Base-by-base conservation (phyloP, 257 asterid genomes). In the Dorcoceras hygrometricum region DNA sequence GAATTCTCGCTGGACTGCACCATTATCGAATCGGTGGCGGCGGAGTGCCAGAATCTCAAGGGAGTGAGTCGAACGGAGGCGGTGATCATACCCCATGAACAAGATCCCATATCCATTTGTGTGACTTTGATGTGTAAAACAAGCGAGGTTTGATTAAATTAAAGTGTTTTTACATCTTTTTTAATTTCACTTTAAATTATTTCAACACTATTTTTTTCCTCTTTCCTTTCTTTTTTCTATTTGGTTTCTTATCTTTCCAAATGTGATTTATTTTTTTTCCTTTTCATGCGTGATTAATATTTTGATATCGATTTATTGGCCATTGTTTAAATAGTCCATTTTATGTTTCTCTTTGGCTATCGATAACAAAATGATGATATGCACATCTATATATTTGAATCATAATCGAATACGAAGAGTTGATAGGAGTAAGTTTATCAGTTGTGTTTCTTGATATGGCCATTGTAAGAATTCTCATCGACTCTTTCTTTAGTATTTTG, bases 1-100 rank as follows among this genome's bases (percentile, higher is more conserved):
- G 91, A 1, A 82, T 83, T 86, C 73, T 84, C 0, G 67, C 78
- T 0, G 96, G 92, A 18, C 59, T 89, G 59, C 85, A 85, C 60
- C 84, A 77, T 0, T 83, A 89, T 53, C 83, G 96, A 28, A 59
- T 78, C 0, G 79, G 84, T 1, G 87, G 77, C 7, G 85, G 70
- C n/a, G 92, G 84, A 12, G 84, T 79, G 61, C 73, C 87, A 8
- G 96, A 83, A 14, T 83, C 96, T 50, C 97, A 83, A 70, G 87
- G 80, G 57, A 87, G 91, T 72, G 96, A 95, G 62, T 85, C 98
- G 18, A 90, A 89, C 65, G 83, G 91, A 18, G 89, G 86, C 59
- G 87, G 79, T 32, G 89, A 87, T 57, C 92, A 81, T 75, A 46
- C 8, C 20, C 54, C 54, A 46, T 46, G 54, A 46, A 46, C 54